Conservation (phyloP, 257 asterid genomes). For the Przewalskia tangutica region DNA sequence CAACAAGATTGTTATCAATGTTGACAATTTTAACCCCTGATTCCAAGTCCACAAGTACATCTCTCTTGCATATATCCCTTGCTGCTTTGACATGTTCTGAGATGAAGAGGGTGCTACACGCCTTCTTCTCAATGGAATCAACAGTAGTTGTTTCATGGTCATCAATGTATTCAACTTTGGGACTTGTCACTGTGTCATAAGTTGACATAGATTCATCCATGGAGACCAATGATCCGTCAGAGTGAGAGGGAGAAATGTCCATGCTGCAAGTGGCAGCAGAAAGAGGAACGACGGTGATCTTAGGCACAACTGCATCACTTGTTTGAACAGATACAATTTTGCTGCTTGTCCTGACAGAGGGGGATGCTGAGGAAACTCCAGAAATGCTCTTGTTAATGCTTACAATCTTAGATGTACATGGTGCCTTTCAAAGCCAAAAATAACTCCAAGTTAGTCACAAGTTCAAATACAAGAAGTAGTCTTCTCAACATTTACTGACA, state of each 20-base stretch:
- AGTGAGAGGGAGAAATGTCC: constrained; percentile 35
- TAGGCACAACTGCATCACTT: constrained; percentile 22
- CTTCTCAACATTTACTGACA: not conserved
- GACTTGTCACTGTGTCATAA: constrained; percentile 76
- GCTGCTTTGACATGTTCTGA: constrained; percentile 37
- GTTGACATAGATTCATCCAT: constrained; percentile 91
- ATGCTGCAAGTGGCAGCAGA: constrained; percentile 21
- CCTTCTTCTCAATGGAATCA: constrained; percentile 57
- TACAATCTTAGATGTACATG: constrained; percentile 49
- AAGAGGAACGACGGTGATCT: constrained; percentile 9
- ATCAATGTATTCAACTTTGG: constrained; percentile 82
- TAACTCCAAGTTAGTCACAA: not conserved
- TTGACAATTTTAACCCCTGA: constrained; percentile 36
- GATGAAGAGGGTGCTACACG: constrained; percentile 51
- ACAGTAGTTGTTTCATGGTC: constrained; percentile 37
- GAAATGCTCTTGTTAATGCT: constrained; percentile 59
- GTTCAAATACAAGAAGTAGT: not conserved
- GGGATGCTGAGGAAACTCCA: constrained; percentile 18
- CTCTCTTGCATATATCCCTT: constrained; percentile 64
- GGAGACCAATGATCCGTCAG: constrained; percentile 50
- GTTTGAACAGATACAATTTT: constrained; percentile 24
- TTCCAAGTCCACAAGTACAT: constrained; percentile 31
- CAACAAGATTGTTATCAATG: constrained; percentile 56
- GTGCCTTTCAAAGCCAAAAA: constrained; percentile 39
- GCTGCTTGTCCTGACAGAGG: constrained; percentile 35